These are phyloP conservation scores for Aspergillus floridensis DNA, from an alignment of 2,329 filamentous ascomycete genomes.

Conservation along the genomic window DNA sequence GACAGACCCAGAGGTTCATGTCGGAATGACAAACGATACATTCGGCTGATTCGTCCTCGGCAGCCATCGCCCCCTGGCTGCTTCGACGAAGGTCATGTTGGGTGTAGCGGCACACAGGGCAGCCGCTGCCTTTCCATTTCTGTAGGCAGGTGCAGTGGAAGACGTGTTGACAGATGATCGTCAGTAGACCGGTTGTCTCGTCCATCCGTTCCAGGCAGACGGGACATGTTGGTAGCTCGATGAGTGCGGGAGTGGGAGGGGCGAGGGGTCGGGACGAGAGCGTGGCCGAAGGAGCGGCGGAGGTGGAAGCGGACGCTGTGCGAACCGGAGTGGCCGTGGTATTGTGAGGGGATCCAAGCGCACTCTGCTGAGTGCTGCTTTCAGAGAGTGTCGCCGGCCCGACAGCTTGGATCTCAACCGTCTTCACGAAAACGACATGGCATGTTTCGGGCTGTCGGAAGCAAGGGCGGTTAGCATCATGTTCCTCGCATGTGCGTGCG, in stretches of 20 bases:
- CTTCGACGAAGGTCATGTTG: conserved; percentile 54
- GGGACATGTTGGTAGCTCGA: conserved; percentile 92
- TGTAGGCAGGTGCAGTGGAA: conserved; percentile 96
- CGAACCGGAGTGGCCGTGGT: conserved; percentile 16
- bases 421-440: conserved; percentile 91
- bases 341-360: conserved; percentile 57
- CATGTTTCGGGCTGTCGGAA: conserved; percentile 75
- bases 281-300: conserved; percentile 40
- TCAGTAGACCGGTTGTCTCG: conserved; percentile 89
- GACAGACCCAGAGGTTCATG: conserved; percentile 88
- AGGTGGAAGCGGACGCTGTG: conserved; percentile 27
- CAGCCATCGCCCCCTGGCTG: conserved; percentile 51
- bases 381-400: conserved; percentile 34
- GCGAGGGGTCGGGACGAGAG: conserved; percentile 62
- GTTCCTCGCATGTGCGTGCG: not conserved
- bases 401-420: conserved; percentile 76
- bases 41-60: conserved; percentile 54
- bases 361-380: conserved; percentile 39
- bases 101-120: conserved; percentile 91
- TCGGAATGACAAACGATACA: conserved; percentile 79
- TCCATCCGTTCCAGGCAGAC: conserved; percentile 98
- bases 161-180: conserved; percentile 94
- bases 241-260: conserved; percentile 75
- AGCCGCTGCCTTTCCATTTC: conserved; percentile 92
- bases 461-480: conserved; percentile 15